phyloP scores from a whole-genome alignment of 2,329 filamentous ascomycete species.

The Apiospora hydei region DNA sequence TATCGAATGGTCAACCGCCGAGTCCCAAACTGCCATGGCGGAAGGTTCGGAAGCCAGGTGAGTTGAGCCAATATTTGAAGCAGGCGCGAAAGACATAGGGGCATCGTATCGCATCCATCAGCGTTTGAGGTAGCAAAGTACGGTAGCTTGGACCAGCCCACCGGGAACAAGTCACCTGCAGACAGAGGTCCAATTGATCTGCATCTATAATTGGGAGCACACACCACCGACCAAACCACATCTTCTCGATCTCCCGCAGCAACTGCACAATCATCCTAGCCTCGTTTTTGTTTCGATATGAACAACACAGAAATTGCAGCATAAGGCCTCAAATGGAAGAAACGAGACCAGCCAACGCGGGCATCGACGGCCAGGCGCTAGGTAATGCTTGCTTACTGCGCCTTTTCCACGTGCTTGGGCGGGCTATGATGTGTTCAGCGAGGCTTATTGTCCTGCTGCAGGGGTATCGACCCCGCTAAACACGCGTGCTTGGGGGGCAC shows the following conservation, averaged over 20 bases:
- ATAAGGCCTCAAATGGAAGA: neutral
- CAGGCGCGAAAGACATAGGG: neutral
- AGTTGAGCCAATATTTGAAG: neutral
- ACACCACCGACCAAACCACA: neutral
- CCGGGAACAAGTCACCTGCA: neutral
- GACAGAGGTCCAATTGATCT: neutral
- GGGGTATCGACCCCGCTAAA: conserved; percentile 13
- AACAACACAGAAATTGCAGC: neutral
- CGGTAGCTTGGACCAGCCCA: neutral
- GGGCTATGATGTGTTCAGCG: conserved; percentile 6
- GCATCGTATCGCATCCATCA: neutral
- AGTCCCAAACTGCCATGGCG: neutral
- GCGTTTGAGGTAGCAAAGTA: neutral
- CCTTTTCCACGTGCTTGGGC: neutral
- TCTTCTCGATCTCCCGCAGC: no score
- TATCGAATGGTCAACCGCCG: neutral
- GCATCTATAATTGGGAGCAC: neutral
- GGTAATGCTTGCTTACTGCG: neutral
- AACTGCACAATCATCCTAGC: neutral
- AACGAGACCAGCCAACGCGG: neutral
- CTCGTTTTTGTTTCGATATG: neutral
- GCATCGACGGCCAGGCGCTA: neutral
- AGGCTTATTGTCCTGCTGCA: neutral
- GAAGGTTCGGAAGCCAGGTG: neutral
- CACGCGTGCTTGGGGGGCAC: neutral